These are phyloP conservation scores for Neocallimastix lanati DNA, from an alignment of 192 early-diverging fungal genomes.

Conservation along the genomic window DNA sequence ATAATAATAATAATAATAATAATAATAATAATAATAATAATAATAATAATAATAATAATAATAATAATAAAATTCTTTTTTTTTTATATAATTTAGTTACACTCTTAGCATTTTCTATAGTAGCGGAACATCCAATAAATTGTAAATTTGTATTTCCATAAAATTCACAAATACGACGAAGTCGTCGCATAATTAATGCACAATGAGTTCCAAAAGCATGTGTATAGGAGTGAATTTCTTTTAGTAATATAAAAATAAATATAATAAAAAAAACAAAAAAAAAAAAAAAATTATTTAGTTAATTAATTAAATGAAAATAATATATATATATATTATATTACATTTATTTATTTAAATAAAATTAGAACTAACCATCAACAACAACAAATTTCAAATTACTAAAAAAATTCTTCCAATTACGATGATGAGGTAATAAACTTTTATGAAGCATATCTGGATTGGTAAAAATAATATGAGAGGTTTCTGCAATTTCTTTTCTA, in stretches of 20 bases:
- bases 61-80: too few species aligned
- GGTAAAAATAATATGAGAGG: constrained; percentile 45
- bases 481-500: constrained; percentile 24
- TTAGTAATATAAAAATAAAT: too few species aligned
- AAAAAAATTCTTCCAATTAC: constrained; percentile 38
- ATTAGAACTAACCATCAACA: constrained; percentile 51
- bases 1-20: too few species aligned
- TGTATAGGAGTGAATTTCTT: constrained; percentile 53
- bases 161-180: constrained; percentile 29
- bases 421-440: constrained; percentile 36
- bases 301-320: too few species aligned
- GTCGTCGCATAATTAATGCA: constrained; percentile 38
- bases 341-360: too few species aligned
- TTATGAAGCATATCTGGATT: constrained; percentile 70
- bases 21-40: too few species aligned
- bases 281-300: too few species aligned
- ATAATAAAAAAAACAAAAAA: background rate
- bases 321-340: too few species aligned
- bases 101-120: constrained; percentile 32
- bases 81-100: too few species aligned
- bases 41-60: too few species aligned
- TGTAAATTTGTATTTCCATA: constrained; percentile 21
- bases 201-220: constrained; percentile 46
- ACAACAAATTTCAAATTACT: constrained; percentile 34
- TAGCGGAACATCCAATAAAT: constrained; percentile 58